Conservation (phyloP, 768 basidiomycete genomes). For the Grammothele lineata region DNA sequence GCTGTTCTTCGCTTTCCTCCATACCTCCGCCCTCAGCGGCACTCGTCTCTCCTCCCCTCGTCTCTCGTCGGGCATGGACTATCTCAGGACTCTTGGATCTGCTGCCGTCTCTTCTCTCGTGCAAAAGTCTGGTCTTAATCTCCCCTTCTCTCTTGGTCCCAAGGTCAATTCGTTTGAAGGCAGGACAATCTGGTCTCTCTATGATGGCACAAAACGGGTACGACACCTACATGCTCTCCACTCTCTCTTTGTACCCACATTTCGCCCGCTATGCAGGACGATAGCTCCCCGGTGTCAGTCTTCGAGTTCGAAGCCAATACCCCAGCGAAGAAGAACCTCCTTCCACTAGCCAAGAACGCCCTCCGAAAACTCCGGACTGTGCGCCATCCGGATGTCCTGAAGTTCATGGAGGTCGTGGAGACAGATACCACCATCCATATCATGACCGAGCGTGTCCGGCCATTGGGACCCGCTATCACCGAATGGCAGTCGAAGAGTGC, state of each 20-base stretch:
- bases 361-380: slow-evolving; percentile 86
- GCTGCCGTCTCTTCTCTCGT: slow-evolving; percentile 89
- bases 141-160: slow-evolving; percentile 81
- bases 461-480: slow-evolving; percentile 58
- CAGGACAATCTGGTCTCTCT: slow-evolving; percentile 77
- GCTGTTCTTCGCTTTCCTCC: not conserved
- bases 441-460: slow-evolving; percentile 90
- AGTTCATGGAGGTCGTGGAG: slow-evolving; percentile 91
- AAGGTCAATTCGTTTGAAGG: slow-evolving; percentile 64
- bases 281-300: slow-evolving; percentile 77
- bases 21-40: not conserved
- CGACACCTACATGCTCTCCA: slow-evolving; percentile 9
- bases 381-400: slow-evolving; percentile 94
- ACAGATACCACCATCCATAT: slow-evolving; percentile 85
- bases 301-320: slow-evolving; percentile 87
- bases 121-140: slow-evolving; percentile 85
- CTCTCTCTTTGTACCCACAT: slow-evolving; percentile 2
- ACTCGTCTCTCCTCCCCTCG: no score
- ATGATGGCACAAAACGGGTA: slow-evolving; percentile 88
- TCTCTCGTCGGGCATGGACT: slow-evolving; percentile 58
- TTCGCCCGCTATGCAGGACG: slow-evolving; percentile 67
- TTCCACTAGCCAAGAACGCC: slow-evolving; percentile 84
- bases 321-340: slow-evolving; percentile 48
- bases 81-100: slow-evolving; percentile 75
- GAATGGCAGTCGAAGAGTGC: slow-evolving; percentile 57